These are phyloP conservation scores for Streptanthus diversifolius DNA, from an alignment of 345 rosid genomes.

Conservation along the genomic window DNA sequence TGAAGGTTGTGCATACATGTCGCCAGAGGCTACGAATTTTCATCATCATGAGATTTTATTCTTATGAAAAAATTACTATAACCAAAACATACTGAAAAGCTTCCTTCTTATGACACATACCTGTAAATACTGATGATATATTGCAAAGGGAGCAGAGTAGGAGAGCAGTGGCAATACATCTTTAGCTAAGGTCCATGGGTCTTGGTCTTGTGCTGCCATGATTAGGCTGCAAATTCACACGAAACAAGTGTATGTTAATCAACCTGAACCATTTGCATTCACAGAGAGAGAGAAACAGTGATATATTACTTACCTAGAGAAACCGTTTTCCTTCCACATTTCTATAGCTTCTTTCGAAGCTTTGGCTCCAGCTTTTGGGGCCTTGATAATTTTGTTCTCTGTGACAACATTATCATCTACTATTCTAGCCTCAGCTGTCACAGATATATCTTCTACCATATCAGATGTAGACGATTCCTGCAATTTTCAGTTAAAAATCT, in stretches of 20 bases:
- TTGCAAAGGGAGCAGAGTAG: slow-evolving; percentile 85
- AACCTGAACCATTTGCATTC: background rate
- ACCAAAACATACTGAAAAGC: background rate
- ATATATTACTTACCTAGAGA: slow-evolving; percentile 59
- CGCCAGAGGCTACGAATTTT: slow-evolving; percentile 61
- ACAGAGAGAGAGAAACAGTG: background rate
- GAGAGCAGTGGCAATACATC: slow-evolving; percentile 72
- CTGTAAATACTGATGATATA: slow-evolving; percentile 92
- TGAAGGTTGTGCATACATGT: slow-evolving; percentile 90
- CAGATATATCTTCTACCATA: slow-evolving; percentile 42
- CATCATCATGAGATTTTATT: slow-evolving; percentile 8
- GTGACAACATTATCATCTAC: slow-evolving; percentile 26
- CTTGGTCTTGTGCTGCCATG: slow-evolving; percentile 81
- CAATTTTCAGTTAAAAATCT: slow-evolving; percentile 24
- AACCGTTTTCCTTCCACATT: slow-evolving; percentile 80
- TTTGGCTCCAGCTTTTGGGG: slow-evolving; percentile 68
- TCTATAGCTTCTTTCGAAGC: slow-evolving; percentile 56
- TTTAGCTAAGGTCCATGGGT: slow-evolving; percentile 63
- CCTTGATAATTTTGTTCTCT: slow-evolving; percentile 42
- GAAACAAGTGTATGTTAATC: background rate
- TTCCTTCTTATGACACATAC: slow-evolving; percentile 29
- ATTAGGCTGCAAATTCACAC: slow-evolving; percentile 50
- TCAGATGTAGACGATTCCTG: slow-evolving; percentile 42
- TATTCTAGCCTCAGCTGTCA: slow-evolving; percentile 41
- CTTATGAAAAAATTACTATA: background rate